phyloP scores from a whole-genome alignment of 345 rosid genomes.

The Clarkia xantiana region DNA sequence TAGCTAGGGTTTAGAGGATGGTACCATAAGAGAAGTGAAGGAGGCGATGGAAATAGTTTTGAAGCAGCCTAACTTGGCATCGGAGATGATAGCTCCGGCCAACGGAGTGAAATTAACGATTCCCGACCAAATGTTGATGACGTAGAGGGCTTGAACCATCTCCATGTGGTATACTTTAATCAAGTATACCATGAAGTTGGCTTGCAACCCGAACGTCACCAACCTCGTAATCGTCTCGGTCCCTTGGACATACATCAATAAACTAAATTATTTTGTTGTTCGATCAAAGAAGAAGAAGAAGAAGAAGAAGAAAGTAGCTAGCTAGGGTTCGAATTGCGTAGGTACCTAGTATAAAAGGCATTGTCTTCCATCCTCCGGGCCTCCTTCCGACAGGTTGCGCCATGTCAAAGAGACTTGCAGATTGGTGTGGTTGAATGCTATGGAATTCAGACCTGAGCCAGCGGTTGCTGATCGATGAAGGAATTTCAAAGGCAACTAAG shows the following conservation, averaged over 20 bases:
- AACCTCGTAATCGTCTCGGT: conserved; percentile 38
- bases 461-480: no score
- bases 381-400: conserved; percentile 31
- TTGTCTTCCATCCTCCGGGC: conserved; percentile 74
- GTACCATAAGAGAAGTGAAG: conserved; percentile 45
- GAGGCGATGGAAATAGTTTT: conserved; percentile 37
- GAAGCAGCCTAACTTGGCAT: conserved; percentile 33
- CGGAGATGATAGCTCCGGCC: conserved; percentile 32
- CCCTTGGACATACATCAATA: conserved; percentile 8
- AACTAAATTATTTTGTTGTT: neutral
- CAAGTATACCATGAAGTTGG: conserved; percentile 26
- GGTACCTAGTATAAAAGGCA: conserved; percentile 62
- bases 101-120: conserved; percentile 24
- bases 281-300: no score
- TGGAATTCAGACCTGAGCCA: no score
- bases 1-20: no score
- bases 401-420: no score
- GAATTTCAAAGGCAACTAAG: no score
- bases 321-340: neutral
- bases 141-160: conserved; percentile 19
- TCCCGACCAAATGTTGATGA: conserved; percentile 23
- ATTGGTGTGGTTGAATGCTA: no score
- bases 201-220: conserved; percentile 23
- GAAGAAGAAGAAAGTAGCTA: no score
- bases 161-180: conserved; percentile 15